Evolutionary conservation across 257 asterid species (phyloP).

Genomic region (Nicotiana knightiana): DNA sequence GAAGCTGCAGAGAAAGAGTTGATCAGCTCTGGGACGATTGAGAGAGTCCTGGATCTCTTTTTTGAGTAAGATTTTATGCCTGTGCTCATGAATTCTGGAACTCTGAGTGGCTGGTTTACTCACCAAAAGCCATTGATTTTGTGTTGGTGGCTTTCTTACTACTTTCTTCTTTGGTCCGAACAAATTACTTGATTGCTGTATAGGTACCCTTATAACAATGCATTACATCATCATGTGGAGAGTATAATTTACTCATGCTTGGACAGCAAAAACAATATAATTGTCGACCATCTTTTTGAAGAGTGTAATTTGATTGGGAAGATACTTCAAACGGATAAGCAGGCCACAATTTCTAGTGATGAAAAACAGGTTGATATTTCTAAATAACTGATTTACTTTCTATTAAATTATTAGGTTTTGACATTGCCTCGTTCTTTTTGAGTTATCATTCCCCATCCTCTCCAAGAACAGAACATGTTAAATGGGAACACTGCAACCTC

Average conservation of each 20-base stretch:
- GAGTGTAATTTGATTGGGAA: conserved; percentile 65
- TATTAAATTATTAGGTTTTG: neutral
- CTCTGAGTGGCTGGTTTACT: neutral
- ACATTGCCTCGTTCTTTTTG: neutral
- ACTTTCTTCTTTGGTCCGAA: neutral
- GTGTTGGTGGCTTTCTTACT: neutral
- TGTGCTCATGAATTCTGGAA: neutral
- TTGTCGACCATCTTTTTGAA: conserved; percentile 62
- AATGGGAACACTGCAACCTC: neutral
- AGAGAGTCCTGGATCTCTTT: conserved; percentile 74
- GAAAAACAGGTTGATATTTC: conserved; percentile 43
- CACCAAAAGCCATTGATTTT: conserved; percentile 4
- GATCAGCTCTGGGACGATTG: conserved; percentile 73
- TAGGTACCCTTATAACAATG: conserved; percentile 93
- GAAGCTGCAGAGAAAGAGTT: conserved; percentile 78
- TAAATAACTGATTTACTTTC: neutral
- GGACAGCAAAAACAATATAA: conserved; percentile 61
- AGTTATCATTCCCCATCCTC: neutral
- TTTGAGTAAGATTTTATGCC: conserved; percentile 59
- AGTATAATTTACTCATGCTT: conserved; percentile 76
- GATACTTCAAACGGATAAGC: conserved; percentile 66
- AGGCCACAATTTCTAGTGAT: conserved; percentile 49
- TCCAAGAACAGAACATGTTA: neutral
- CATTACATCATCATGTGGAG: conserved; percentile 94
- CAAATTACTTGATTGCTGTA: conserved; percentile 3